phyloP scores from a whole-genome alignment of 345 rosid species.

The Gossypium herbaceum region DNA sequence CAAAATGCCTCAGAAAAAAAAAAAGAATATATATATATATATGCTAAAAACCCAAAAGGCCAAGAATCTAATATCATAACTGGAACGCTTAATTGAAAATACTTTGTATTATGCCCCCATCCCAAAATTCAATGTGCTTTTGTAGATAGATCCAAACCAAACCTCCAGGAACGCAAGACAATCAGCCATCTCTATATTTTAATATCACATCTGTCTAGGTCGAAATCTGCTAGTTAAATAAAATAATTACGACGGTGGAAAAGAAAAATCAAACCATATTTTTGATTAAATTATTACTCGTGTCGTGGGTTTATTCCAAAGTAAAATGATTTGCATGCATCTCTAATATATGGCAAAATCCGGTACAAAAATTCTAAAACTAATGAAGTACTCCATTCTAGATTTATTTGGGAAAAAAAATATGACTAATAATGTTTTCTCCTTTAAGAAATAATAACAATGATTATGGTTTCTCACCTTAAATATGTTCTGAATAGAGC shows the following conservation, averaged over 20 bases:
- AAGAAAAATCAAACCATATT: too few species aligned
- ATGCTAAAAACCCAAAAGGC: slow-evolving; percentile 19
- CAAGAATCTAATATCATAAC: slow-evolving; percentile 4
- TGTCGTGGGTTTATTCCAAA: too few species aligned
- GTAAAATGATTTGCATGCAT: not conserved
- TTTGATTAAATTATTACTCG: too few species aligned
- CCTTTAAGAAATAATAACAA: slow-evolving; percentile 11
- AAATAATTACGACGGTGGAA: too few species aligned
- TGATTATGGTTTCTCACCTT: slow-evolving; percentile 35
- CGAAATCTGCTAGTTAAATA: slow-evolving; percentile 20
- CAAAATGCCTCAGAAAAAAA: slow-evolving; percentile 14
- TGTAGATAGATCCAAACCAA: slow-evolving; percentile 26
- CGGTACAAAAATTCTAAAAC: not conserved
- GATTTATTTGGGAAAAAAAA: not conserved
- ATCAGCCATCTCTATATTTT: slow-evolving; percentile 15
- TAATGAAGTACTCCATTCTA: not conserved
- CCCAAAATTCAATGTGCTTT: slow-evolving; percentile 32
- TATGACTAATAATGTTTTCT: not conserved
- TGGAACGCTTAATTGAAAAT: not conserved
- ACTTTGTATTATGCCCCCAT: slow-evolving; percentile 18
- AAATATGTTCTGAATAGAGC: slow-evolving; percentile 20
- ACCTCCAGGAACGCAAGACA: slow-evolving; percentile 25
- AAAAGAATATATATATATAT: not conserved
- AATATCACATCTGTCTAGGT: slow-evolving; percentile 27
- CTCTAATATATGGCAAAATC: not conserved